These are phyloP conservation scores for Clausena lansium DNA, from an alignment of 345 rosid species.

Conservation along the genomic window DNA sequence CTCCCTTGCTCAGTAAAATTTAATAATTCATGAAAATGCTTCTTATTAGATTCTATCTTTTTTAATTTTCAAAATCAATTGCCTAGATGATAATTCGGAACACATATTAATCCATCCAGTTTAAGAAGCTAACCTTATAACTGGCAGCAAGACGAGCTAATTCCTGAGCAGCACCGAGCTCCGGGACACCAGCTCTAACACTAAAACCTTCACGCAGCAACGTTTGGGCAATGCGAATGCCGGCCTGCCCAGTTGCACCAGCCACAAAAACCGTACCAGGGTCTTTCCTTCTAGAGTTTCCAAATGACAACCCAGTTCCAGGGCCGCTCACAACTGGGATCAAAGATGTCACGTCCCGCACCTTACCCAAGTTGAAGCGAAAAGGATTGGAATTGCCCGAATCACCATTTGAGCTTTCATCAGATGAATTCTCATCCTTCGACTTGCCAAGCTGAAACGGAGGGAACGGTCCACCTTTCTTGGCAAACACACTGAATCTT, in stretches of 20 bases:
- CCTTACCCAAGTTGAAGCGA: constrained; percentile 56
- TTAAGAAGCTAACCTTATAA: constrained; percentile 60
- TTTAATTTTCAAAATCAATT: neutral
- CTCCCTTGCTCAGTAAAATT: neutral
- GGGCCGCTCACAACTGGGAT: constrained; percentile 52
- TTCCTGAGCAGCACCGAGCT: constrained; percentile 81
- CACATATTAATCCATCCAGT: neutral
- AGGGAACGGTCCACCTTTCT: constrained; percentile 45
- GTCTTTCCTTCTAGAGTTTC: constrained; percentile 65
- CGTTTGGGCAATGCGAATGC: constrained; percentile 71
- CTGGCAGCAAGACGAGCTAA: constrained; percentile 77
- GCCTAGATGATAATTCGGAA: neutral
- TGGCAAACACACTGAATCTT: constrained; percentile 51
- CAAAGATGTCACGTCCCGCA: constrained; percentile 58
- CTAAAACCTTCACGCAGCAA: constrained; percentile 76
- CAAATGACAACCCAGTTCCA: constrained; percentile 56
- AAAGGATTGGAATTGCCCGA: constrained; percentile 51
- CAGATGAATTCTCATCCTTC: constrained; percentile 31
- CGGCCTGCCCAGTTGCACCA: constrained; percentile 92
- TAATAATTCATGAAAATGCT: neutral
- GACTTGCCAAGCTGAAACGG: constrained; percentile 50
- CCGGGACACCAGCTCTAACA: constrained; percentile 90
- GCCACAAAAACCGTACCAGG: constrained; percentile 84
- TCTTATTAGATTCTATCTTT: neutral
- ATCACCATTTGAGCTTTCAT: constrained; percentile 27